A percentile compares a stretch with the other conserved stretches of the same genome.
Evolutionary conservation across 768 basidiomycete genomes (phyloP).

Genomic region (Trametes coccinea): DNA sequence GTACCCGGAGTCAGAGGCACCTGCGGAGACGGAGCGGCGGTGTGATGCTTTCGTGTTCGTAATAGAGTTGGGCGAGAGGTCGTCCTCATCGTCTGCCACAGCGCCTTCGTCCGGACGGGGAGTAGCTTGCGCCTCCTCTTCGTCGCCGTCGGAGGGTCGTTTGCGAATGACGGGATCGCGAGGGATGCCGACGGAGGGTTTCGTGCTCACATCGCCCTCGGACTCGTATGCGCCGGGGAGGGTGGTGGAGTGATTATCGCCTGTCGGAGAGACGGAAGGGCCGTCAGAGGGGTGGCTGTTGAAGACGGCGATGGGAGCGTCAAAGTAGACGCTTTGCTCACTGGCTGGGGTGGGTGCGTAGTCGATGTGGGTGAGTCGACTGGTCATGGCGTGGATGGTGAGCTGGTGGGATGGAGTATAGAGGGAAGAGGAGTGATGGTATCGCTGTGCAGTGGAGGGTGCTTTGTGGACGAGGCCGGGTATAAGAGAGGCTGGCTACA

Average conservation of each 20-base stretch:
- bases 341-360: conserved; percentile 33
- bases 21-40: conserved; percentile 10
- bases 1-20: conserved; percentile 28
- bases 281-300: conserved; percentile 16
- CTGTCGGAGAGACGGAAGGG: background rate
- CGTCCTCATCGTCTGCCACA: background rate
- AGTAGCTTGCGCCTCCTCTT: background rate
- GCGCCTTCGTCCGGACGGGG: background rate
- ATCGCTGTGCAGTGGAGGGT: background rate
- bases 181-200: conserved; percentile 13
- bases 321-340: conserved; percentile 44
- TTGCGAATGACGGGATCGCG: conserved; percentile 12
- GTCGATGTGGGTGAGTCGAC: conserved; percentile 19
- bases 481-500: background rate
- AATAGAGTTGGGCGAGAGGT: no score
- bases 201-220: background rate
- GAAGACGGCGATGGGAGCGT: conserved; percentile 42
- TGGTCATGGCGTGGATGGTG: background rate
- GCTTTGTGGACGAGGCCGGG: background rate
- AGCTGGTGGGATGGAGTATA: background rate
- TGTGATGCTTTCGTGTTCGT: background rate
- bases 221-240: background rate
- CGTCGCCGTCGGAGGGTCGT: conserved; percentile 8
- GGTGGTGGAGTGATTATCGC: background rate
- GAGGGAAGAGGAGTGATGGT: background rate